phyloP scores from a whole-genome alignment of 2,329 filamentous ascomycete genomes.

The Sarocladiaceae sp. region DNA sequence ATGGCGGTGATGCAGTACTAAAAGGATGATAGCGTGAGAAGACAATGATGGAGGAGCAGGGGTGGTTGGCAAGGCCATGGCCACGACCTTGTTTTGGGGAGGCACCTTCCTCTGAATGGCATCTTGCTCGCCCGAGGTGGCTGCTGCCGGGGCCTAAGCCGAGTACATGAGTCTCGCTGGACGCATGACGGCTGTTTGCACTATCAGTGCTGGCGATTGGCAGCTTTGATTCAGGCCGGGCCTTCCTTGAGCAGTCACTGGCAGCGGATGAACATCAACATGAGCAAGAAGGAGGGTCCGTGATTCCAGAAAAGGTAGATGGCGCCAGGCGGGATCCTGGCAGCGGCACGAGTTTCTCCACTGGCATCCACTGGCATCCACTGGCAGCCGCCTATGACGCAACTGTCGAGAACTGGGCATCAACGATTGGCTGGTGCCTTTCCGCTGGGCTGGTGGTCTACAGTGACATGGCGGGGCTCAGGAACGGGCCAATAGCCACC shows the following conservation, averaged over 20 bases:
- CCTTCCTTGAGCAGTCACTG: too few species aligned
- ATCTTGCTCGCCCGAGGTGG: slow-evolving; percentile 2
- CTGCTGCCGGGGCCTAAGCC: not conserved
- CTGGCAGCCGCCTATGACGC: slow-evolving; percentile 4
- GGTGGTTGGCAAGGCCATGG: not conserved
- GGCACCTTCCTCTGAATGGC: slow-evolving; percentile 6
- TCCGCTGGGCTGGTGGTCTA: not conserved
- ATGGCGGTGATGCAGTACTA: too few species aligned
- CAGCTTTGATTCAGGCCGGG: too few species aligned
- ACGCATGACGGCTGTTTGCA: too few species aligned
- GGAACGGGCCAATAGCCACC: not conserved
- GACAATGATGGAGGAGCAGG: too few species aligned
- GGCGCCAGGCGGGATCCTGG: not conserved
- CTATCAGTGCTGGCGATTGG: too few species aligned
- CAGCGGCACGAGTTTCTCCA: not conserved
- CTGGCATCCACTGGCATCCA: too few species aligned
- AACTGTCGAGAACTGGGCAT: not conserved
- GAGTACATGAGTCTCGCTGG: too few species aligned
- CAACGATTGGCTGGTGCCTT: not conserved
- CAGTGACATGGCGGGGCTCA: not conserved
- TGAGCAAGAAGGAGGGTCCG: not conserved
- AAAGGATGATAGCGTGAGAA: not conserved
- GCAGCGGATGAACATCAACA: too few species aligned
- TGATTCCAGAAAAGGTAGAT: not conserved
- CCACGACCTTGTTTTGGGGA: slow-evolving; percentile 1